A percentile compares a stretch with the other conserved stretches of the same genome.
phyloP scores from a whole-genome alignment of 257 asterid species.

The Fraxinus pennsylvanica region DNA sequence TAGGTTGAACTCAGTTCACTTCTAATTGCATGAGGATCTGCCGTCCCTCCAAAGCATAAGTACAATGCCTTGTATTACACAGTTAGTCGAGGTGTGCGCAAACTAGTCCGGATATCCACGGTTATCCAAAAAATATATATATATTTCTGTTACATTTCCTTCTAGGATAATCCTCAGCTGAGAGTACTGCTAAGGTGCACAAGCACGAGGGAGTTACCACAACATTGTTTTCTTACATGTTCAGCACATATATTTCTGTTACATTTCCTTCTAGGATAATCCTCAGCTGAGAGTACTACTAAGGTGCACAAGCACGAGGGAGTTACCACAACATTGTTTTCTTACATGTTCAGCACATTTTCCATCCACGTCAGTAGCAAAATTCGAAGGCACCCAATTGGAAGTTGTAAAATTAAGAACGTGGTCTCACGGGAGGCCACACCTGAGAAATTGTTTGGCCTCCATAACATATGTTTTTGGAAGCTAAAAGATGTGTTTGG shows the following conservation, averaged over 20 bases:
- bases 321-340: no score
- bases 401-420: not conserved
- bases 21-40: no score
- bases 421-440: no score
- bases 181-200: not conserved
- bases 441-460: not conserved
- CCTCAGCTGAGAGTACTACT: not conserved
- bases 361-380: not conserved
- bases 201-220: not conserved
- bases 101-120: no score
- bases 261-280: not conserved
- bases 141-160: not conserved
- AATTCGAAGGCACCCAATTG: not conserved
- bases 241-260: not conserved
- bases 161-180: not conserved
- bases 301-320: not conserved
- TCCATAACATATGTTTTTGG: not conserved
- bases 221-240: not conserved
- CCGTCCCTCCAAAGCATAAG: no score
- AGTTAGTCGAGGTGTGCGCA: no score
- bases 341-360: not conserved
- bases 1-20: no score
- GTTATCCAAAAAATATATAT: no score
- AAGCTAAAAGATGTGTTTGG: not conserved
- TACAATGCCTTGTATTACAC: no score